Evolutionary conservation across 192 early-diverging fungal species (phyloP), one percentile per base, ranked within the genome.

Genomic region (Entomortierella parvispora): DNA sequence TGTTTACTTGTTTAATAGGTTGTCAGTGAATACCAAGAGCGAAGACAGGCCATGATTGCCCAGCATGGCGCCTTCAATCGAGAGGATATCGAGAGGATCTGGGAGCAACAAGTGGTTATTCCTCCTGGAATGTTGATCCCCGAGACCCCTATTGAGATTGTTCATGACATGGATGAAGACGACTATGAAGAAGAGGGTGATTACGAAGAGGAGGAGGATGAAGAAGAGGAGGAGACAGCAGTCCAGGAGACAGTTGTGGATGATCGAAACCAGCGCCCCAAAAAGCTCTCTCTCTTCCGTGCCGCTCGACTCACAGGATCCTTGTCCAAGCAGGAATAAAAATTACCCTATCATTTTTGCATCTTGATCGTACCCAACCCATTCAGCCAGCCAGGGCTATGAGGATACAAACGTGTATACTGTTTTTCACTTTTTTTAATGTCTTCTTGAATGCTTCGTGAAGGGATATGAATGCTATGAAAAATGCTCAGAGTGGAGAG

Each of bases 1-100:
- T n/a, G n/a, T n/a, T n/a, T n/a, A n/a, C n/a, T n/a, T n/a, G n/a
- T n/a, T n/a, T n/a, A n/a, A n/a, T 58, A 76, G 72, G 72, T 76
- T 25, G 72, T 76, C 17, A 76, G 72, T 57, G 72, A 67, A 62
- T 76, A 76, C 57, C 72, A 77, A 42, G 65, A 77, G 32, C 74
- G 74, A 20, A 53, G 74, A 50, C 74, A 77, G 49, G 74, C 65
- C 17, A 77, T 77, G 74, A 77, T 77, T 50, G 74, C 74, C 3
- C 54, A 64, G 26, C 54, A 68, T 52, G 74, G 74, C 8, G 66
- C 61, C 0, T 77, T 68, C 34, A 64, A 62, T 4, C 65, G 65
- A 1, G 74, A 77, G 8, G 74, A 51, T 20, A 64, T 77, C 58
- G 74, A 77, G 37, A 50, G 31, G 17, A 43, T 77, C 15, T 77